These are phyloP conservation scores for Pittosporum tobira DNA, from an alignment of 129 eudicot species.

Conservation along the genomic window DNA sequence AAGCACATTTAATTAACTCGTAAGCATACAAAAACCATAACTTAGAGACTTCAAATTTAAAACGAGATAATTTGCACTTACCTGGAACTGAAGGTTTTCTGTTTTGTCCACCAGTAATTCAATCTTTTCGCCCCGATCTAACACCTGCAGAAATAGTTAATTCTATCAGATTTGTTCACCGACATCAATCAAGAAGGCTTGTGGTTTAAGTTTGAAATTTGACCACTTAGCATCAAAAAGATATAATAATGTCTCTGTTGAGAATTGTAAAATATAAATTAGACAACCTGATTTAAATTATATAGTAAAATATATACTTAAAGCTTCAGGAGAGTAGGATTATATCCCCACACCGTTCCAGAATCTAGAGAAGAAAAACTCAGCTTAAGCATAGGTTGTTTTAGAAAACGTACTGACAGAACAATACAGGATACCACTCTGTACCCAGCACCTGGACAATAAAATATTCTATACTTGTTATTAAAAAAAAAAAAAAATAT, in stretches of 20 bases:
- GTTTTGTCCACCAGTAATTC: slow-evolving; percentile 89
- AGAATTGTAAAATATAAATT: no score
- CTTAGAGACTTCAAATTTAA: not conserved
- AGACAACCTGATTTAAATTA: no score
- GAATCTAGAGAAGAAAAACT: no score
- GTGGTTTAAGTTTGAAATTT: not conserved
- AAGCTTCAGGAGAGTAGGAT: no score
- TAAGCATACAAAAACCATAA: not conserved
- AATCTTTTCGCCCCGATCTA: slow-evolving; percentile 99
- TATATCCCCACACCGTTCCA: no score
- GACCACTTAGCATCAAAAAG: not conserved
- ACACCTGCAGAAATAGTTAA: slow-evolving; percentile 37
- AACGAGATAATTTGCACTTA: slow-evolving; percentile 12
- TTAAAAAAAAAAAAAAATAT: not conserved
- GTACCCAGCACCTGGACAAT: no score
- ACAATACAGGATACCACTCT: no score
- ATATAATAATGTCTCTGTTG: no score
- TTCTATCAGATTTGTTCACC: not conserved
- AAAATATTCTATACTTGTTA: not conserved
- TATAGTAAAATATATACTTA: no score
- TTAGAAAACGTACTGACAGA: no score
- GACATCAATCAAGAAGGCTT: not conserved
- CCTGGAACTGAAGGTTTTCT: slow-evolving; percentile 99
- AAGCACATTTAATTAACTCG: not conserved
- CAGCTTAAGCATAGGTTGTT: no score